phyloP scores from a whole-genome alignment of 257 asterid genomes.

The Dorcoceras hygrometricum region DNA sequence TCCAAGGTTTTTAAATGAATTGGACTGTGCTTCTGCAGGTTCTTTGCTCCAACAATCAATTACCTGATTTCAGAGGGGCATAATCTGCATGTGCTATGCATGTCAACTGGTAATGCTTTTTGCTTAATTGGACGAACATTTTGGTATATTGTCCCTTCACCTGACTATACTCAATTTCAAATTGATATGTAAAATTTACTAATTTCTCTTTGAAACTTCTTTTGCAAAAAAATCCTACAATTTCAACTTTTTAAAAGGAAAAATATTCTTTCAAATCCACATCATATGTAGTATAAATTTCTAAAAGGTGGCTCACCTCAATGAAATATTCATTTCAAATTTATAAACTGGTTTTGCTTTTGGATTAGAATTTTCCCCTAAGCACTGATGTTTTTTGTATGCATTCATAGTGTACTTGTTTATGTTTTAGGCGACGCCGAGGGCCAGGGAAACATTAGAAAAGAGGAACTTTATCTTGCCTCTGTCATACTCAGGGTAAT shows the following conservation, averaged over 20 bases:
- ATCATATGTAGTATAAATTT: neutral
- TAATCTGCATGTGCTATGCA: slow-evolving; percentile 66
- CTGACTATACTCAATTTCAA: neutral
- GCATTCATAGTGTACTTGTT: slow-evolving; percentile 12
- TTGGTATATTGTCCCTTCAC: neutral
- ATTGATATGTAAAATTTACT: neutral
- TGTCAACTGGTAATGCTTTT: slow-evolving; percentile 69
- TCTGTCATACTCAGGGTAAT: slow-evolving; percentile 71
- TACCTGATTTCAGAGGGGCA: slow-evolving; percentile 58
- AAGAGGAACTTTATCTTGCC: slow-evolving; percentile 78
- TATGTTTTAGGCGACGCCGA: slow-evolving; percentile 66
- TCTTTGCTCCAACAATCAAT: slow-evolving; percentile 78
- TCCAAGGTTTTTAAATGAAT: neutral
- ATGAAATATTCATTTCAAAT: slow-evolving; percentile 1
- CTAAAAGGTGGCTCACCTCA: neutral
- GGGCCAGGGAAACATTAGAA: slow-evolving; percentile 69
- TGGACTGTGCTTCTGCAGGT: slow-evolving; percentile 50
- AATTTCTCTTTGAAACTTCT: too few species aligned
- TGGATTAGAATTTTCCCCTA: neutral
- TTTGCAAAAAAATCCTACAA: neutral
- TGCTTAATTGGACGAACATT: neutral
- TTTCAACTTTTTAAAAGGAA: neutral
- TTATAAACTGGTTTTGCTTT: slow-evolving; percentile 1
- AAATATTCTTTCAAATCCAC: neutral
- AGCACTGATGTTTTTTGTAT: slow-evolving; percentile 2